Percentiles rank a stretch among this genome's conserved stretches.
These are phyloP conservation scores for Amylostereum areolatum DNA, from an alignment of 1,284 basidiomycete species.

Conservation along the genomic window DNA sequence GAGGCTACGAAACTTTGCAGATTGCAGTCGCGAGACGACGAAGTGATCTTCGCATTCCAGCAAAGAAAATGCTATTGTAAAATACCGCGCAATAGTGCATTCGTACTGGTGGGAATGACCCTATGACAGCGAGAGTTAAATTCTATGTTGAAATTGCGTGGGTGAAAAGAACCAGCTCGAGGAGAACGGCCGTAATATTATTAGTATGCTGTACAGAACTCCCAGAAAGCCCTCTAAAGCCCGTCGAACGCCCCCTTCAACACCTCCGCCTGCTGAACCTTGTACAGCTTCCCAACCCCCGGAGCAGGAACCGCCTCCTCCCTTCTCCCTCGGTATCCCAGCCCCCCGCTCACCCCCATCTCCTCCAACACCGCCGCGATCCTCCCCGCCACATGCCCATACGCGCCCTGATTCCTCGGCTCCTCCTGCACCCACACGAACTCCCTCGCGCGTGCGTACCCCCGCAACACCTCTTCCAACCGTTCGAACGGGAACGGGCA, in stretches of 20 bases:
- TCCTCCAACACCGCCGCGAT: constrained; percentile 32
- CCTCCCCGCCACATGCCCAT: constrained; percentile 57
- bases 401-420: constrained; percentile 81
- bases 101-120: too few species aligned
- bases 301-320: constrained; percentile 73
- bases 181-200: too few species aligned
- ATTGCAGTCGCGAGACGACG: too few species aligned
- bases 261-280: constrained; percentile 56
- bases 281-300: constrained; percentile 70
- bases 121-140: too few species aligned
- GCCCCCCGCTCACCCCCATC: constrained; percentile 17
- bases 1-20: too few species aligned
- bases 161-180: too few species aligned
- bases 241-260: constrained; percentile 51
- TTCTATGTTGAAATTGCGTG: too few species aligned
- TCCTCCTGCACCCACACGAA: constrained; percentile 82
- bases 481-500: constrained; percentile 76
- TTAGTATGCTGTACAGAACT: too few species aligned
- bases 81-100: too few species aligned
- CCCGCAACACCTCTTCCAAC: constrained; percentile 40
- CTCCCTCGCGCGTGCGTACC: constrained; percentile 40
- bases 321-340: constrained; percentile 60
- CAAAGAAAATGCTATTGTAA: too few species aligned
- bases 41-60: too few species aligned
- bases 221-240: constrained; percentile 26